A percentile compares a stretch with the other conserved stretches of the same genome.
Conservation (phyloP, 192 early-diverging fungal species). For the Chytriomyces sp. region DNA sequence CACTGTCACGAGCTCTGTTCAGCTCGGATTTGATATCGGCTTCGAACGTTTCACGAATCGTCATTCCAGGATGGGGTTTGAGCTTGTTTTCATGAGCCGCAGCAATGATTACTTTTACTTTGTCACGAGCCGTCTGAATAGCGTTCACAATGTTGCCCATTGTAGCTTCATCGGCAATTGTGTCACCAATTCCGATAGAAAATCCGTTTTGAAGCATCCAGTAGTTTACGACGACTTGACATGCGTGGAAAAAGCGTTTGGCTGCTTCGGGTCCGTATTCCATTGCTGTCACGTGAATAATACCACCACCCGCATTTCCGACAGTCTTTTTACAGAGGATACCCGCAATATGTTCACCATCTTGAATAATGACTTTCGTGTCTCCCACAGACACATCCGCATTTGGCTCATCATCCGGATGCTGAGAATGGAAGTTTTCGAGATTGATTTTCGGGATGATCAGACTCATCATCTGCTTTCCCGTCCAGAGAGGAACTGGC, state of each 20-base stretch:
- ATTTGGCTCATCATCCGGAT: constrained; percentile 65
- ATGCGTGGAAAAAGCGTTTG: constrained; percentile 89
- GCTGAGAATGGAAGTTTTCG: constrained; percentile 72
- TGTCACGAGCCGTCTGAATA: constrained; percentile 75
- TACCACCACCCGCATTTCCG: constrained; percentile 80
- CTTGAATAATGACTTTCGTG: constrained; percentile 86
- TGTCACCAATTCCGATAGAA: constrained; percentile 97
- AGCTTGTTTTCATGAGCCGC: constrained; percentile 84
- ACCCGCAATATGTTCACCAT: constrained; percentile 91
- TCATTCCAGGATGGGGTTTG: constrained; percentile 88
- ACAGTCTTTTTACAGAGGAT: constrained; percentile 96
- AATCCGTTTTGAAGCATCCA: constrained; percentile 95
- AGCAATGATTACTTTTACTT: constrained; percentile 79
- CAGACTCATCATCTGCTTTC: constrained; percentile 94
- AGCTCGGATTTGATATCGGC: constrained; percentile 82
- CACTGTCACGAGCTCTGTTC: constrained; percentile 89
- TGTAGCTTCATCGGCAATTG: constrained; percentile 84
- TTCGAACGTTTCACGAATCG: constrained; percentile 91
- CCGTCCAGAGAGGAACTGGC: constrained; percentile 96
- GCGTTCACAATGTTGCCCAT: constrained; percentile 79
- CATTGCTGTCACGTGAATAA: constrained; percentile 94
- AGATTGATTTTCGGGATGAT: constrained; percentile 95
- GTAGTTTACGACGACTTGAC: constrained; percentile 92
- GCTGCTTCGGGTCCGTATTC: constrained; percentile 88
- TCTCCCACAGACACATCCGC: constrained; percentile 86